Evolutionary conservation across 108 stramenopile species (phyloP).

Genomic region (Chaetoceros muelleri): DNA sequence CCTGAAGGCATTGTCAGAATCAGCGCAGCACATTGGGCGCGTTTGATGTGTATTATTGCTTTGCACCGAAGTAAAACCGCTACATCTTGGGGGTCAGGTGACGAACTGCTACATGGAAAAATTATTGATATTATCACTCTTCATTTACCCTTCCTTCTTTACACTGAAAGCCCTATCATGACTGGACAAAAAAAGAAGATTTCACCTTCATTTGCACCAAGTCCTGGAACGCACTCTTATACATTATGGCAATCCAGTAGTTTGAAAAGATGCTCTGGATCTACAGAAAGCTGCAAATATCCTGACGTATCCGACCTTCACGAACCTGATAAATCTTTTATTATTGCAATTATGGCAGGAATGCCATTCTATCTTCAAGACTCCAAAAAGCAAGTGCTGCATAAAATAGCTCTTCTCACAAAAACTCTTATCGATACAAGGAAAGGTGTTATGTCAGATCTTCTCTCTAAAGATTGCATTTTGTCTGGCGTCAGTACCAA

Average conservation of each 20-base stretch:
- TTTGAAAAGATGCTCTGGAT: constrained; percentile 36
- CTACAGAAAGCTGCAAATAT: constrained; percentile 26
- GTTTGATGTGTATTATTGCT: constrained; percentile 49
- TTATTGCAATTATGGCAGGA: constrained; percentile 61
- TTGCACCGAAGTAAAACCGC: constrained; percentile 51
- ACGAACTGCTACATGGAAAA: constrained; percentile 3
- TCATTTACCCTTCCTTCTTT: neutral
- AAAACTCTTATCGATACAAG: constrained; percentile 55
- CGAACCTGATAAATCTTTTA: constrained; percentile 56
- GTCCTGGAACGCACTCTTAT: constrained; percentile 39
- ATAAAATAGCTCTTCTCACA: constrained; percentile 46
- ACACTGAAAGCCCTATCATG: no score
- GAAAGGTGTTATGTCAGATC: constrained; percentile 56
- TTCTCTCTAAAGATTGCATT: constrained; percentile 57
- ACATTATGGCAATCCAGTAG: constrained; percentile 67
- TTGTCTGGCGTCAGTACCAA: constrained; percentile 39
- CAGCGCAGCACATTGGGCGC: constrained; percentile 68
- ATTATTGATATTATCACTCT: neutral
- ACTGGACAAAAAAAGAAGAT: no score
- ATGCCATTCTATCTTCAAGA: constrained; percentile 49
- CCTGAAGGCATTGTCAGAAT: constrained; percentile 45
- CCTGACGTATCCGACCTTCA: constrained; percentile 49
- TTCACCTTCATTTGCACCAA: no score
- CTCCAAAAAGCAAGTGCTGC: constrained; percentile 31
- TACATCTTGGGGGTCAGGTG: constrained; percentile 41